A percentile compares a stretch with the other conserved stretches of the same genome.
These are phyloP conservation scores for Penicillium polonicum DNA, from an alignment of 2,329 filamentous ascomycete species.

Conservation along the genomic window DNA sequence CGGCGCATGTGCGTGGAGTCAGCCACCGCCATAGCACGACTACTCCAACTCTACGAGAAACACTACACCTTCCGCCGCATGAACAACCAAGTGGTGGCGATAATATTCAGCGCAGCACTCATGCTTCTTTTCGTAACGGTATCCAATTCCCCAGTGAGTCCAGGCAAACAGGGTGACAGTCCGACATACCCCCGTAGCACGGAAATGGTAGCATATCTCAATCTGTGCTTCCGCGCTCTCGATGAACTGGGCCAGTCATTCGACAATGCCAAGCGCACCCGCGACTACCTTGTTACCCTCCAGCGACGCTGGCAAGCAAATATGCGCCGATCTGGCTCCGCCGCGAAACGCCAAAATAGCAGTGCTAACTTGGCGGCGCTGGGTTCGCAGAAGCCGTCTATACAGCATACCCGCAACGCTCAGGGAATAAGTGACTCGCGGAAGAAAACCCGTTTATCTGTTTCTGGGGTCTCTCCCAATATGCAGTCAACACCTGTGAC, in stretches of 20 bases:
- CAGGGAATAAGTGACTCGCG: slow-evolving; percentile 17
- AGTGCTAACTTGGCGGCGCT: slow-evolving; percentile 16
- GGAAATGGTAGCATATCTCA: slow-evolving; percentile 39
- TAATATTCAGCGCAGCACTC: slow-evolving; percentile 46
- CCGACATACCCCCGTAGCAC: slow-evolving; percentile 24
- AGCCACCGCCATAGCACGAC: slow-evolving; percentile 40
- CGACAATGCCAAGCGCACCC: slow-evolving; percentile 42
- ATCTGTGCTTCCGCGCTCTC: slow-evolving; percentile 44
- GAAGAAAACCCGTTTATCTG: slow-evolving; percentile 27
- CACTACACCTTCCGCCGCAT: slow-evolving; percentile 45
- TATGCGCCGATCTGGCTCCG: slow-evolving; percentile 33
- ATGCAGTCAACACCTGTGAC: background rate
- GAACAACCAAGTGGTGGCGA: slow-evolving; percentile 46
- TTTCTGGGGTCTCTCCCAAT: background rate
- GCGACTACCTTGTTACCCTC: slow-evolving; percentile 40
- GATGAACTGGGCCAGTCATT: slow-evolving; percentile 44
- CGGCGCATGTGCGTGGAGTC: slow-evolving; percentile 46
- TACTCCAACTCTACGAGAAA: slow-evolving; percentile 44
- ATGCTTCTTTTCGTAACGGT: slow-evolving; percentile 42
- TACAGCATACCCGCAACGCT: slow-evolving; percentile 6
- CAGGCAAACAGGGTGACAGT: slow-evolving; percentile 24
- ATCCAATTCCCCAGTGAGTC: slow-evolving; percentile 30
- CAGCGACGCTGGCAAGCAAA: slow-evolving; percentile 42
- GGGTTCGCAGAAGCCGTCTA: slow-evolving; percentile 10
- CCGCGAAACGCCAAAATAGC: slow-evolving; percentile 32